Evolutionary conservation across 2,329 filamentous ascomycete genomes (phyloP).

Genomic region (Colletotrichum chrysophilum): DNA sequence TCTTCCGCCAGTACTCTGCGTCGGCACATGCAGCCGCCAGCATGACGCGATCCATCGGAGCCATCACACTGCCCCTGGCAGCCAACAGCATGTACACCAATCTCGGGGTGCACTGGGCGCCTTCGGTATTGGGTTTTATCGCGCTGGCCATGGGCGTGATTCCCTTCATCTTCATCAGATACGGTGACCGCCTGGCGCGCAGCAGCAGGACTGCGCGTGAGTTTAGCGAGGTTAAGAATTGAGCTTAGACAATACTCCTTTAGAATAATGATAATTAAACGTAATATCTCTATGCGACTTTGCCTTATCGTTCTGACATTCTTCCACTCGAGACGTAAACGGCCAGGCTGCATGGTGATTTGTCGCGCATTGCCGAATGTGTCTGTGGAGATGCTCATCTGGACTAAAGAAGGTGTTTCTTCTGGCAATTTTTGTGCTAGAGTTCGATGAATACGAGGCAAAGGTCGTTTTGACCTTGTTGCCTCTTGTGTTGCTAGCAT

Average conservation of each 20-base stretch:
- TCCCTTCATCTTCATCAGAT: conserved; percentile 35
- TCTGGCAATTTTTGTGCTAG: background rate
- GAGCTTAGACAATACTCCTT: background rate
- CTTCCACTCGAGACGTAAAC: background rate
- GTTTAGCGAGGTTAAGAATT: background rate
- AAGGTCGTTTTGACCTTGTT: background rate
- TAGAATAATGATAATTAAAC: background rate
- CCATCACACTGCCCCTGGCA: conserved; percentile 36
- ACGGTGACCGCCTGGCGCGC: conserved; percentile 31
- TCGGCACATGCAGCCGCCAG: conserved; percentile 39
- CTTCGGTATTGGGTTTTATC: conserved; percentile 36
- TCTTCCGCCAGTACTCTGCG: conserved; percentile 35
- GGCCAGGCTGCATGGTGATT: no score
- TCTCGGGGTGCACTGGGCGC: conserved; percentile 39
- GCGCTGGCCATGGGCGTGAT: conserved; percentile 33
- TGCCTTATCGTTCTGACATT: background rate
- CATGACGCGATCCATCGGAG: conserved; percentile 36
- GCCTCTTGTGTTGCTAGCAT: background rate
- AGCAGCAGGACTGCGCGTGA: conserved; percentile 26
- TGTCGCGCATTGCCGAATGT: background rate
- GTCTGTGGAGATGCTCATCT: background rate
- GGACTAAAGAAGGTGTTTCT: background rate
- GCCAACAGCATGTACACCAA: conserved; percentile 34
- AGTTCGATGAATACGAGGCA: background rate
- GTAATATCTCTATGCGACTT: background rate